Conservation (phyloP, 192 early-diverging fungal genomes). For the Mortierella antarctica region DNA sequence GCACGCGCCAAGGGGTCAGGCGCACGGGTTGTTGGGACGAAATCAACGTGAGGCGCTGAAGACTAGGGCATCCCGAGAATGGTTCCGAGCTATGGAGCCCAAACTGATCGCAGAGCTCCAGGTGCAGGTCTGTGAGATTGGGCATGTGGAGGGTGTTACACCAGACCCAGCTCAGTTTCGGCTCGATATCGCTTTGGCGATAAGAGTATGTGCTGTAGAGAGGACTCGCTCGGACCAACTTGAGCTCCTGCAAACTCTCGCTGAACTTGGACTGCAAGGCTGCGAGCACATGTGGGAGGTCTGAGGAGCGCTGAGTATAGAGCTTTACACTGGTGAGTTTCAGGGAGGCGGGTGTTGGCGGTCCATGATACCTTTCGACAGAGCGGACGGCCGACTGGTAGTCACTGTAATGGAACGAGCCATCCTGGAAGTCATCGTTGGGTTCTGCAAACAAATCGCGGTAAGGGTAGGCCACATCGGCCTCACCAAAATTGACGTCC, state of each 20-base stretch:
- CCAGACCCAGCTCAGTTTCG: neutral
- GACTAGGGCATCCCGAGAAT: slow-evolving; percentile 7
- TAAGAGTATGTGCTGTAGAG: neutral
- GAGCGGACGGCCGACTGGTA: too few species aligned
- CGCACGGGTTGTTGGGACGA: neutral
- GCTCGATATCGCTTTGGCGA: too few species aligned
- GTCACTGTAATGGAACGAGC: too few species aligned
- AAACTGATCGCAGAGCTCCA: neutral
- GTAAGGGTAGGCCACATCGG: too few species aligned
- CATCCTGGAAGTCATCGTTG: too few species aligned
- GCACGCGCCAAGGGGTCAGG: neutral
- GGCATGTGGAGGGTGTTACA: neutral
- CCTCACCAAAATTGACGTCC: neutral
- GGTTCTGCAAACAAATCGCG: too few species aligned
- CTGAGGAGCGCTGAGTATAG: neutral
- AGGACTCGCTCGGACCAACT: neutral
- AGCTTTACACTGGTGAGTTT: neutral
- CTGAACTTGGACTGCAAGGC: neutral
- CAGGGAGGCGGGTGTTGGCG: neutral
- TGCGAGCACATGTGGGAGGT: neutral
- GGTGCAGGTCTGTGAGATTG: slow-evolving; percentile 4
- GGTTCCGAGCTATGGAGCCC: neutral
- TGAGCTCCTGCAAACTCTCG: slow-evolving; percentile 8
- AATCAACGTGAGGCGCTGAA: slow-evolving; percentile 2
- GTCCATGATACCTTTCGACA: neutral